A percentile compares a stretch with the other conserved stretches of the same genome.
phyloP scores from a whole-genome alignment of 2,329 filamentous ascomycete species.

The Claviceps purpurea region DNA sequence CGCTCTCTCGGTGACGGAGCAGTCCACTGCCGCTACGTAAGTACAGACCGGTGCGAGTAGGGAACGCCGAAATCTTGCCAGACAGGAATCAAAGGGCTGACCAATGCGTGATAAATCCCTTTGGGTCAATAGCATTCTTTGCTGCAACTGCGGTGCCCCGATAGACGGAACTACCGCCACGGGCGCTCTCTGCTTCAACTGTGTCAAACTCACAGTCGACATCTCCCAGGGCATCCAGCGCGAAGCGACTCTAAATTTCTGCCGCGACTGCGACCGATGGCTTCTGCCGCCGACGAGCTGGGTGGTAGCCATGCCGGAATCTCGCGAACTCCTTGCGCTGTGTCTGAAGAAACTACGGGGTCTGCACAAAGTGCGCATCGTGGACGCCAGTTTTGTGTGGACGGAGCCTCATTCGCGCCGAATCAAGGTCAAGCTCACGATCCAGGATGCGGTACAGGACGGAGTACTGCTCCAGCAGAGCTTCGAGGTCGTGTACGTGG shows the following conservation, averaged over 20 bases:
- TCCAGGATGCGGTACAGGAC: constrained; percentile 57
- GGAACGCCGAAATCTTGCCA: not conserved
- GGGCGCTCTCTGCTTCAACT: constrained; percentile 89
- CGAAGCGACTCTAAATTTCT: constrained; percentile 81
- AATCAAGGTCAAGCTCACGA: constrained; percentile 88
- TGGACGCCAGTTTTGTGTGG: constrained; percentile 95
- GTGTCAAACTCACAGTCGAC: constrained; percentile 86
- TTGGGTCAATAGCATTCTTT: constrained; percentile 52
- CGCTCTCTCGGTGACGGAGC: constrained; percentile 19
- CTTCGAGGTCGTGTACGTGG: constrained; percentile 87
- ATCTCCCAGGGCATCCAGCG: constrained; percentile 84
- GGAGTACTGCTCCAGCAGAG: constrained; percentile 70
- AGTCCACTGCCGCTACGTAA: constrained; percentile 27
- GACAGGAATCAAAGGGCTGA: not conserved
- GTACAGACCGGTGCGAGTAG: constrained; percentile 9
- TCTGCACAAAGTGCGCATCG: constrained; percentile 79
- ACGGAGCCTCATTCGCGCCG: constrained; percentile 91
- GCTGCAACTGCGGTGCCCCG: constrained; percentile 91
- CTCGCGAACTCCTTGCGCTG: constrained; percentile 79
- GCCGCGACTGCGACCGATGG: constrained; percentile 91
- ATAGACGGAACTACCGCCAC: constrained; percentile 83
- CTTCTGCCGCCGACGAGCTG: constrained; percentile 74
- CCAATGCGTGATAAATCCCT: not conserved
- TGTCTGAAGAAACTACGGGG: constrained; percentile 82
- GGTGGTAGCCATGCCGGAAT: constrained; percentile 76